Percentiles rank a stretch among this genome's conserved stretches.
phyloP scores from a whole-genome alignment of 2,329 filamentous ascomycete species.

The Nigrospora sphaerica region DNA sequence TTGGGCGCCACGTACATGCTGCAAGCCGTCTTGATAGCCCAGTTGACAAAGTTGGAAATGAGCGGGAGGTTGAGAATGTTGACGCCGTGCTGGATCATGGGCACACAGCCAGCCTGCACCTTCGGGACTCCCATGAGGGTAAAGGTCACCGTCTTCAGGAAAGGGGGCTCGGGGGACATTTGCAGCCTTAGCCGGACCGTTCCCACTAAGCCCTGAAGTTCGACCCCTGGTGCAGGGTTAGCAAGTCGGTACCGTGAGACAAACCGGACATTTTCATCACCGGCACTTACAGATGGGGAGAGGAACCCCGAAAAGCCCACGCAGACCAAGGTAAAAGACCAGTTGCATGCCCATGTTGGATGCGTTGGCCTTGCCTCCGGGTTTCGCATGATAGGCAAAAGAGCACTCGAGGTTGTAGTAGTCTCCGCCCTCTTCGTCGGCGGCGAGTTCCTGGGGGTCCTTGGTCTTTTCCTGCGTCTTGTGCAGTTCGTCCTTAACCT shows the following conservation, averaged over 20 bases:
- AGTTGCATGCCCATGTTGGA: conserved; percentile 97
- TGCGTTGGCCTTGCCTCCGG: conserved; percentile 72
- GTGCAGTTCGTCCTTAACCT: conserved; percentile 75
- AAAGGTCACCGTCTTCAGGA: conserved; percentile 85
- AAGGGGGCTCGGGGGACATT: conserved; percentile 84
- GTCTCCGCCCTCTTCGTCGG: conserved; percentile 82
- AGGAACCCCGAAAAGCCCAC: conserved; percentile 82
- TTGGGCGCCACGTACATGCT: conserved; percentile 93
- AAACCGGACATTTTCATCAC: conserved; percentile 1
- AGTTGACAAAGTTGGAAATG: conserved; percentile 96
- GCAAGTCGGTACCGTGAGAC: neutral
- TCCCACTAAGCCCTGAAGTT: conserved; percentile 83
- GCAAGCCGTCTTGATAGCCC: conserved; percentile 79
- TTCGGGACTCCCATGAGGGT: conserved; percentile 93
- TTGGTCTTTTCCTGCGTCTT: conserved; percentile 73
- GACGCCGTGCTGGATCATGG: conserved; percentile 84
- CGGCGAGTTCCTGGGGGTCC: conserved; percentile 79
- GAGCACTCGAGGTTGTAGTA: conserved; percentile 91
- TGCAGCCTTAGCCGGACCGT: conserved; percentile 78
- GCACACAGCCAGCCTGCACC: conserved; percentile 80
- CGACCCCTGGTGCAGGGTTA: conserved; percentile 47
- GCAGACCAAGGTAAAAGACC: conserved; percentile 87
- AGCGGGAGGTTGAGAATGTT: conserved; percentile 88
- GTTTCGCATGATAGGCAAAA: conserved; percentile 84
- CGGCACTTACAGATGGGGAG: conserved; percentile 61